Evolutionary conservation across 306 rosid genomes (phyloP).

Genomic region (Arachis stenosperma): DNA sequence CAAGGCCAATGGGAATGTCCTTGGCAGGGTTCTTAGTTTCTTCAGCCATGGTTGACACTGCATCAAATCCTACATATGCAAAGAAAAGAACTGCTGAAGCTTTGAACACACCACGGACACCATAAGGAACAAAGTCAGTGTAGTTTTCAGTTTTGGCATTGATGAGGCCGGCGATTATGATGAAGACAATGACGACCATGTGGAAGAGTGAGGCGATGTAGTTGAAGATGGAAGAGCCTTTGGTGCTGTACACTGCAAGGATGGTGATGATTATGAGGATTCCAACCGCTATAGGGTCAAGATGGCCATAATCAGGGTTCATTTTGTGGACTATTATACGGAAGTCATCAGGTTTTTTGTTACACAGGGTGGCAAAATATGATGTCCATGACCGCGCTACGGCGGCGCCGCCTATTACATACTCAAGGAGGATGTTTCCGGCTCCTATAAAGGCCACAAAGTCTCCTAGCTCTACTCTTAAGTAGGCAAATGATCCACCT

Average conservation of each 20-base stretch:
- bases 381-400: constrained; percentile 91
- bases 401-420: constrained; percentile 66
- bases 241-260: constrained; percentile 73
- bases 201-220: constrained; percentile 76
- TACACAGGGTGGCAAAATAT: constrained; percentile 76
- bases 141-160: constrained; percentile 66
- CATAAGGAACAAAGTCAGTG: constrained; percentile 40
- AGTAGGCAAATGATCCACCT: constrained; percentile 90
- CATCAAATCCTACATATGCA: constrained; percentile 85
- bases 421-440: constrained; percentile 81
- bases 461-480: constrained; percentile 84
- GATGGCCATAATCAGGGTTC: constrained; percentile 42
- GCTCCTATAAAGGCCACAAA: constrained; percentile 80
- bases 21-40: constrained; percentile 77
- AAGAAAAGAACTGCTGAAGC: constrained; percentile 85
- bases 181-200: constrained; percentile 58
- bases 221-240: constrained; percentile 80
- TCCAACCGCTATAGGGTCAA: constrained; percentile 72
- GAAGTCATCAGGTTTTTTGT: constrained; percentile 53
- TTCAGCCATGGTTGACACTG: constrained; percentile 83
- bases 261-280: constrained; percentile 49
- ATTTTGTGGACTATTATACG: constrained; percentile 51
- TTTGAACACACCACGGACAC: constrained; percentile 57
- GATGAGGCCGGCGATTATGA: constrained; percentile 68
- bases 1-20: constrained; percentile 89